phyloP scores from a whole-genome alignment of 768 basidiomycete genomes.

The Pisolithus marmoratus region DNA sequence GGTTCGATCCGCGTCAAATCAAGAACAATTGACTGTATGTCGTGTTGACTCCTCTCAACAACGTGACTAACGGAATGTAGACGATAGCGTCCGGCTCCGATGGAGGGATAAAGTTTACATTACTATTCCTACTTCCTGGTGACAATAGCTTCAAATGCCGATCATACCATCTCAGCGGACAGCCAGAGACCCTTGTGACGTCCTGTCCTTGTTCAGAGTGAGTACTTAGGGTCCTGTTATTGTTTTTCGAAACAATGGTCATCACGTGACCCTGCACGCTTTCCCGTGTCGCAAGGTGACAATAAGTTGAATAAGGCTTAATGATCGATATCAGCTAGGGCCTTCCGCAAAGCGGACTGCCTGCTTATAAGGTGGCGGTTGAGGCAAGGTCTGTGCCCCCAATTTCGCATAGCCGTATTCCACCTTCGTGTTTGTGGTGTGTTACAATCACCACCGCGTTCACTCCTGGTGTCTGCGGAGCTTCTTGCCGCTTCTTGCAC shows the following conservation, averaged over 20 bases:
- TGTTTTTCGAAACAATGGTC: neutral
- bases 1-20: neutral
- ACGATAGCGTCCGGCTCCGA: too few relatives aligned
- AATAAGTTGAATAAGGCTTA: conserved; percentile 16
- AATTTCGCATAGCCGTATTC: conserved; percentile 24
- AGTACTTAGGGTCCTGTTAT: too few relatives aligned
- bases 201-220: too few relatives aligned
- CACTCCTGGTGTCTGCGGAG: conserved; percentile 24
- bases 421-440: conserved; percentile 14
- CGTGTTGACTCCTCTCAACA: neutral
- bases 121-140: too few relatives aligned
- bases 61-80: too few relatives aligned
- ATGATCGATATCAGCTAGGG: conserved; percentile 2
- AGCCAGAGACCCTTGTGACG: too few relatives aligned
- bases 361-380: conserved; percentile 15
- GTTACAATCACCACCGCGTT: conserved; percentile 16
- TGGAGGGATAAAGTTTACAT: too few relatives aligned
- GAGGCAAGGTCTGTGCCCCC: neutral
- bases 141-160: too few relatives aligned
- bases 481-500: conserved; percentile 7
- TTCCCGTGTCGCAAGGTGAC: too few relatives aligned
- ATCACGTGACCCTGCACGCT: conserved; percentile 17
- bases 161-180: too few relatives aligned
- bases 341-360: neutral
- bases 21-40: neutral